Percentiles rank a stretch among this genome's conserved stretches.
phyloP scores from a whole-genome alignment of 2,329 filamentous ascomycete genomes.

The Pezicula radicicola region DNA sequence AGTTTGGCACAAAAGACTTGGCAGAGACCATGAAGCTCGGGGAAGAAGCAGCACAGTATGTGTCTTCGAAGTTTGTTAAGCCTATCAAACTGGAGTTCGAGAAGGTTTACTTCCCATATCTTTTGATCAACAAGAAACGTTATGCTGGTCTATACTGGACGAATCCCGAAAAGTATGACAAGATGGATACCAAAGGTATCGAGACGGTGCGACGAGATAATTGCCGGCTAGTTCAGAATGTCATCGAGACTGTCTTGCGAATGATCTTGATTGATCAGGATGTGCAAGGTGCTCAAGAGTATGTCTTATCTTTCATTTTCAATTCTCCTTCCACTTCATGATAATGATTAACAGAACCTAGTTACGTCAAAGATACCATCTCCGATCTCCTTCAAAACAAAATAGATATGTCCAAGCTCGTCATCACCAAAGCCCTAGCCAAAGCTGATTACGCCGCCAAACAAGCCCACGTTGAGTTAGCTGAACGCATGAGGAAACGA shows the following conservation, averaged over 20 bases:
- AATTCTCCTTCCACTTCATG: neutral
- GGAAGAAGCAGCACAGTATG: slow-evolving; percentile 84
- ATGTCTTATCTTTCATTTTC: slow-evolving; percentile 38
- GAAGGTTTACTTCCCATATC: slow-evolving; percentile 97
- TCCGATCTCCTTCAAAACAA: slow-evolving; percentile 95
- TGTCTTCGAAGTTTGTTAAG: slow-evolving; percentile 89
- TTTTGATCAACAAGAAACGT: slow-evolving; percentile 99
- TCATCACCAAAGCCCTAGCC: slow-evolving; percentile 95
- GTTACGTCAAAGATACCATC: slow-evolving; percentile 95
- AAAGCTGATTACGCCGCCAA: slow-evolving; percentile 89
- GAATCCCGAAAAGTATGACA: slow-evolving; percentile 90
- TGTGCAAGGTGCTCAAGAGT: slow-evolving; percentile 88
- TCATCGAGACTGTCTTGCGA: slow-evolving; percentile 92
- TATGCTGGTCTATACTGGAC: slow-evolving; percentile 99
- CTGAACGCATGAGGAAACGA: slow-evolving; percentile 94
- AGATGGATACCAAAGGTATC: slow-evolving; percentile 99
- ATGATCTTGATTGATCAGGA: slow-evolving; percentile 96
- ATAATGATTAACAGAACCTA: slow-evolving; percentile 39
- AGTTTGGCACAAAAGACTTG: slow-evolving; percentile 88
- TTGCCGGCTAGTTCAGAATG: slow-evolving; percentile 90
- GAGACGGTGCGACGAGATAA: slow-evolving; percentile 98
- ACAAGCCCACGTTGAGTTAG: slow-evolving; percentile 94
- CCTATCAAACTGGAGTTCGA: slow-evolving; percentile 99
- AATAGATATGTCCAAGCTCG: slow-evolving; percentile 97
- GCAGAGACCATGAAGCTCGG: slow-evolving; percentile 90